Percentiles rank a stretch among this genome's conserved stretches.
Conservation (phyloP, 495 filamentous ascomycete genomes). For the Aspergillus funiculosus region DNA sequence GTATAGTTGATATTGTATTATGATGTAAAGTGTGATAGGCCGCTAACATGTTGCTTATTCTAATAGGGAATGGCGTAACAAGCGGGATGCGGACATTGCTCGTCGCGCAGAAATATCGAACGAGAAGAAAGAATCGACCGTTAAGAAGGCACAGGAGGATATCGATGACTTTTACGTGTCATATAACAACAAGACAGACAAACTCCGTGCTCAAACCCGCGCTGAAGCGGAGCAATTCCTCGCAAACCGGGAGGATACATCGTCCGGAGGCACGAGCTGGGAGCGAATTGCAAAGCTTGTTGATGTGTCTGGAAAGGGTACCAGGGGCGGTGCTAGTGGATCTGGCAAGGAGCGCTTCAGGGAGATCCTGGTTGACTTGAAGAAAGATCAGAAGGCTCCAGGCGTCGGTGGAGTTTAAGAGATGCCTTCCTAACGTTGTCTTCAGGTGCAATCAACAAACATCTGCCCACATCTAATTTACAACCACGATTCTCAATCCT, state of each 20-base stretch:
- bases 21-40: too few species aligned
- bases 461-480: too few species aligned
- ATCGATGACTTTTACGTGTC: slow-evolving; percentile 99
- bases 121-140: slow-evolving; percentile 70
- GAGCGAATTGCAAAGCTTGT: slow-evolving; percentile 96
- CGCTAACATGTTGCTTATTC: background rate
- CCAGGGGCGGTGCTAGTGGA: slow-evolving; percentile 73
- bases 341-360: slow-evolving; percentile 94
- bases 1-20: background rate
- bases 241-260: slow-evolving; percentile 80
- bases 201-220: slow-evolving; percentile 74
- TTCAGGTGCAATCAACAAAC: too few species aligned
- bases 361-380: slow-evolving; percentile 79
- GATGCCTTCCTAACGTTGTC: too few species aligned
- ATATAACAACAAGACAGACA: slow-evolving; percentile 96
- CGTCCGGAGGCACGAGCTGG: slow-evolving; percentile 93
- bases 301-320: slow-evolving; percentile 90
- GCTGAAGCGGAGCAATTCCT: slow-evolving; percentile 94
- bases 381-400: slow-evolving; percentile 91
- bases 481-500: background rate
- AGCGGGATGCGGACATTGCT: slow-evolving; percentile 67
- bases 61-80: slow-evolving; percentile 77
- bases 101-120: slow-evolving; percentile 73
- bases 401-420: slow-evolving; percentile 53
- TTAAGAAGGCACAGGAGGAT: slow-evolving; percentile 77